A percentile compares a stretch with the other conserved stretches of the same genome.
Evolutionary conservation across 2,329 filamentous ascomycete species (phyloP).

Genomic region (Cyphellophora europaea): DNA sequence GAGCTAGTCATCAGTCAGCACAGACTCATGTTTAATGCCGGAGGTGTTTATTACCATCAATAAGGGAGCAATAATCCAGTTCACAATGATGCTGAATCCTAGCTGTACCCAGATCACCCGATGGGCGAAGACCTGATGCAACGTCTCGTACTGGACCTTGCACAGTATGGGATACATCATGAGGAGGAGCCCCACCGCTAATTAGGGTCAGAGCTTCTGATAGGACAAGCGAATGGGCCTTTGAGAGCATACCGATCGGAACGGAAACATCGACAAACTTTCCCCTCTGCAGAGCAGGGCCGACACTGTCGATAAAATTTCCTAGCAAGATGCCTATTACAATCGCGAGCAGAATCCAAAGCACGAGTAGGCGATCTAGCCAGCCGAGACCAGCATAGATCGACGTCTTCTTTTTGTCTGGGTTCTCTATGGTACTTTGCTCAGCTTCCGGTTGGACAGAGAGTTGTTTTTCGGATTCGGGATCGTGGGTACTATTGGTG

Average conservation of each 20-base stretch:
- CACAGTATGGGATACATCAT: conserved; percentile 96
- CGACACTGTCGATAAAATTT: conserved; percentile 60
- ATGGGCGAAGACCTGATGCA: conserved; percentile 57
- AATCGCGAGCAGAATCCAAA: conserved; percentile 76
- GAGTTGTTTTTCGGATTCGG: not conserved
- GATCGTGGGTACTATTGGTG: not conserved
- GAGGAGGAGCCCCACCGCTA: conserved; percentile 68
- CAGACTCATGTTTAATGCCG: not conserved
- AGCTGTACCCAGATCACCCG: conserved; percentile 67
- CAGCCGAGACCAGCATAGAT: conserved; percentile 34
- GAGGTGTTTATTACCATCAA: conserved; percentile 54
- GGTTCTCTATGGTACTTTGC: not conserved
- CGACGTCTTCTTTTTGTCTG: conserved; percentile 1
- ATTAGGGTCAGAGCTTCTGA: conserved; percentile 15
- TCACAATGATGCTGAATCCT: conserved; percentile 64
- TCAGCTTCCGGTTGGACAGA: not conserved
- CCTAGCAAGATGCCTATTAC: conserved; percentile 63
- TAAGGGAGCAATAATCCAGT: conserved; percentile 76
- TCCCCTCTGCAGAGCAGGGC: conserved; percentile 56
- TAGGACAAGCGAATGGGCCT: conserved; percentile 3
- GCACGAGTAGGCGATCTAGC: conserved; percentile 54
- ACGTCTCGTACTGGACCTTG: conserved; percentile 69
- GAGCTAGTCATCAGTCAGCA: conserved; percentile 28
- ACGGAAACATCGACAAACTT: conserved; percentile 63
- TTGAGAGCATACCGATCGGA: conserved; percentile 48